A percentile compares a stretch with the other conserved stretches of the same genome.
These are phyloP conservation scores for Nitzschia sp. DNA, from an alignment of 108 stramenopile genomes.

Conservation along the genomic window DNA sequence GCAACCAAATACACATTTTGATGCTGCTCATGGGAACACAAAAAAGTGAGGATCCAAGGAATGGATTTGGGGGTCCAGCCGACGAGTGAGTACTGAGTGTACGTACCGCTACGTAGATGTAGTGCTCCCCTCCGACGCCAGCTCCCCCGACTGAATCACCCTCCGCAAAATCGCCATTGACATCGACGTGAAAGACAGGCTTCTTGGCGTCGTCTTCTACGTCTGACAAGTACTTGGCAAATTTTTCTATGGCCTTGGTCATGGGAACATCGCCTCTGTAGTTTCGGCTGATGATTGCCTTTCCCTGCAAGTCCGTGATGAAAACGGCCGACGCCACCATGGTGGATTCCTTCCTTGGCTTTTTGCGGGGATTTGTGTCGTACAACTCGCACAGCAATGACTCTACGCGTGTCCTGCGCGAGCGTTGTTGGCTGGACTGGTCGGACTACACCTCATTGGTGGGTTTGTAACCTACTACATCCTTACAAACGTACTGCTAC, in stretches of 20 bases:
- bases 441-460: too few species aligned
- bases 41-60: too few species aligned
- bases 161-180: constrained; percentile 54
- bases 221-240: constrained; percentile 73
- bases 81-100: constrained; percentile 3
- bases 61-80: neutral
- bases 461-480: too few species aligned
- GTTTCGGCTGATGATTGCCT: constrained; percentile 97
- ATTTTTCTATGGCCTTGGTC: constrained; percentile 72
- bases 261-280: constrained; percentile 97
- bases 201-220: constrained; percentile 82
- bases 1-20: constrained; percentile 96
- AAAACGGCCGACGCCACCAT: constrained; percentile 91
- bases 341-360: constrained; percentile 12
- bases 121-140: constrained; percentile 73
- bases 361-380: too few species aligned
- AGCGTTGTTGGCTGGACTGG: too few species aligned
- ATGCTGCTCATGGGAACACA: constrained; percentile 46
- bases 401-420: too few species aligned
- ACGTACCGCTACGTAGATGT: constrained; percentile 83
- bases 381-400: too few species aligned
- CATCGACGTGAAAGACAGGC: constrained; percentile 79
- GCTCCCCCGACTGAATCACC: constrained; percentile 59
- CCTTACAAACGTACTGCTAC: too few species aligned
- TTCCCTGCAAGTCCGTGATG: constrained; percentile 87